Evolutionary conservation across 805 yeast genomes (phyloP).

Genomic region (Ascoidea asiatica): DNA sequence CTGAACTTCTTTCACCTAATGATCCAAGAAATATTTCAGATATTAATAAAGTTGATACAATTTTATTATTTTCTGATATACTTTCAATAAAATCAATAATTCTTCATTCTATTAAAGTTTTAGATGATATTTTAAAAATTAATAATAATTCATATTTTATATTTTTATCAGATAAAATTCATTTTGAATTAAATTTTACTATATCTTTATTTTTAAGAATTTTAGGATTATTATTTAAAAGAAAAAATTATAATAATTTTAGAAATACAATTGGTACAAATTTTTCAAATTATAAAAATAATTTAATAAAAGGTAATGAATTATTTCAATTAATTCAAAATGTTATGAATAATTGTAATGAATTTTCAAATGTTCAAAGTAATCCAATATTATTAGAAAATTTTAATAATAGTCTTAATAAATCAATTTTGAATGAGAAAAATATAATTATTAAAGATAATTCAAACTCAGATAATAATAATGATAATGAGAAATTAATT

Average conservation of each 20-base stretch:
- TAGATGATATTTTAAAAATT: constrained; percentile 18
- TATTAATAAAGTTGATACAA: not conserved
- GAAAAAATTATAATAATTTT: not conserved
- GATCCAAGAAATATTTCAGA: not conserved
- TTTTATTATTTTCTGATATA: not conserved
- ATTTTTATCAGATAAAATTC: constrained; percentile 43
- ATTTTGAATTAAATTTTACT: constrained; percentile 20
- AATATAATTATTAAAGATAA: not conserved
- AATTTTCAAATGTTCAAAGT: not conserved
- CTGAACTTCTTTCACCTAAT: not conserved
- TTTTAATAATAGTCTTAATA: no score
- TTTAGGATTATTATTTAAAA: not conserved
- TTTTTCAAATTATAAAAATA: not conserved
- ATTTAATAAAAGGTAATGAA: not conserved
- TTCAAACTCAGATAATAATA: not conserved
- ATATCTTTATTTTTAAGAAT: constrained; percentile 3
- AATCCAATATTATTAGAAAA: not conserved
- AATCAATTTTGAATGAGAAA: not conserved
- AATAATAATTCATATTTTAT: constrained; percentile 39
- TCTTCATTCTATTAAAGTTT: constrained; percentile 24
- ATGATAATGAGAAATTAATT: not conserved
- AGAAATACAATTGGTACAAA: not conserved
- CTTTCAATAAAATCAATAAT: constrained; percentile 18
- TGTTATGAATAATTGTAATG: no score
- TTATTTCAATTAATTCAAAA: no score